These are phyloP conservation scores for Solanum sejunctum DNA, from an alignment of 257 asterid species.

Conservation along the genomic window DNA sequence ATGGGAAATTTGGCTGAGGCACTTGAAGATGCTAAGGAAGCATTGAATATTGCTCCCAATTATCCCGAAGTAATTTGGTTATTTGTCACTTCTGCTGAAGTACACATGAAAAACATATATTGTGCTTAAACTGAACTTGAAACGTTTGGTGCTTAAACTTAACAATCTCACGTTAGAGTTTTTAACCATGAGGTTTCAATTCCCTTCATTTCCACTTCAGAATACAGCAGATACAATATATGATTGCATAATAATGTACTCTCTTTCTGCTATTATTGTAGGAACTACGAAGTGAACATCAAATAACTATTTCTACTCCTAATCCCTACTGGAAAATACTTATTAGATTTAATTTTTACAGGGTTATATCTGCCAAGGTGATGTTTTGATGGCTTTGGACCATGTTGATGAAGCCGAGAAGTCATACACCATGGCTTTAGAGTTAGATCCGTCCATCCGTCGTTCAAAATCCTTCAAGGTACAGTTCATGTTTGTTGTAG, in stretches of 20 bases:
- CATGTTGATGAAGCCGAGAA: slow-evolving; percentile 47
- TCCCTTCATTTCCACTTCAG: background rate
- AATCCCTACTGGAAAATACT: background rate
- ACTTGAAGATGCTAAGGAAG: slow-evolving; percentile 62
- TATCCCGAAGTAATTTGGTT: slow-evolving; percentile 43
- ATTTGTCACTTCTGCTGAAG: background rate
- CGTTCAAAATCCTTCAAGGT: slow-evolving; percentile 87
- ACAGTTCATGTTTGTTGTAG: background rate
- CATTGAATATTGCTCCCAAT: slow-evolving; percentile 45
- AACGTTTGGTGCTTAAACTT: background rate
- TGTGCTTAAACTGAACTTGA: background rate
- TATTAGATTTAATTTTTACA: slow-evolving; percentile 9
- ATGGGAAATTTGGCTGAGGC: slow-evolving; percentile 52
- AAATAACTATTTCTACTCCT: background rate
- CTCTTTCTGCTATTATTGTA: background rate
- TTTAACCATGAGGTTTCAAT: background rate
- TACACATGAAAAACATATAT: background rate
- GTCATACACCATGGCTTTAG: slow-evolving; percentile 57
- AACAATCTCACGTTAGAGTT: background rate
- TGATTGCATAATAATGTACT: background rate
- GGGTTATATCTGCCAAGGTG: slow-evolving; percentile 81
- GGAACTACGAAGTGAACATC: background rate
- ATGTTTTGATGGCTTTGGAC: slow-evolving; percentile 60
- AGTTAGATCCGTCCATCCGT: slow-evolving; percentile 61
- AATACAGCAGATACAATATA: background rate